phyloP scores from a whole-genome alignment of 1,139 yeast species.

The Blastobotrys niveus region DNA sequence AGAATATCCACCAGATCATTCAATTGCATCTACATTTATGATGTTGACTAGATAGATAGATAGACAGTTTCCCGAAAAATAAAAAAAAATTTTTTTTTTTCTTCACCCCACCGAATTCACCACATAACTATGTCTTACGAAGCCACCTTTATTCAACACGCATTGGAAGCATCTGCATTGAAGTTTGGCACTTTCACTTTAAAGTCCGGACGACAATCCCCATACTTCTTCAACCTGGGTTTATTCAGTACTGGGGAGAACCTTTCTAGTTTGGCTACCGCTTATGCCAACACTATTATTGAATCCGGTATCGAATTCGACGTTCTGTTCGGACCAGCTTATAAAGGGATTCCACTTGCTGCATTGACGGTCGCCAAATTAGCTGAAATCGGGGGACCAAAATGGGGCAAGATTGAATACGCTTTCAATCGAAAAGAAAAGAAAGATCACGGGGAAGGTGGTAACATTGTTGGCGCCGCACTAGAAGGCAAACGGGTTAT shows the following conservation, averaged over 20 bases:
- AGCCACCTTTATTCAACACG: slow-evolving; percentile 66
- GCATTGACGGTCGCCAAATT: slow-evolving; percentile 88
- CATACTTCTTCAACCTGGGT: slow-evolving; percentile 94
- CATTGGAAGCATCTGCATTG: slow-evolving; percentile 74
- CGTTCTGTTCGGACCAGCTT: slow-evolving; percentile 93
- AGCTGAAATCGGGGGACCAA: slow-evolving; percentile 81
- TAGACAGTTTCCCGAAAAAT: not conserved
- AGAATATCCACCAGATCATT: too few relatives aligned
- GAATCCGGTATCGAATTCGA: slow-evolving; percentile 79
- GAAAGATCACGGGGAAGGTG: slow-evolving; percentile 99
- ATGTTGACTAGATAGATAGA: too few relatives aligned
- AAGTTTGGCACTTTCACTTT: slow-evolving; percentile 83
- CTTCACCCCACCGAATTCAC: not conserved
- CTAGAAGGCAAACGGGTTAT: slow-evolving; percentile 66
- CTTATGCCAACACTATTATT: slow-evolving; percentile 85
- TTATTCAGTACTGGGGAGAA: slow-evolving; percentile 75
- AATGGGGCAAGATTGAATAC: slow-evolving; percentile 48
- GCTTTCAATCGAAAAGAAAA: slow-evolving; percentile 55
- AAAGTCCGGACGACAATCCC: slow-evolving; percentile 90
- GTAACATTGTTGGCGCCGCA: slow-evolving; percentile 80
- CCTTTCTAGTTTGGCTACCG: slow-evolving; percentile 71
- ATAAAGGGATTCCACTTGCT: slow-evolving; percentile 93
- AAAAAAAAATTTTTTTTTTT: not conserved
- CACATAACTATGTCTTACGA: slow-evolving; percentile 5
- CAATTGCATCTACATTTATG: too few relatives aligned